Evolutionary conservation across 2,329 filamentous ascomycete species (phyloP).

Genomic region (Nemania sp.): DNA sequence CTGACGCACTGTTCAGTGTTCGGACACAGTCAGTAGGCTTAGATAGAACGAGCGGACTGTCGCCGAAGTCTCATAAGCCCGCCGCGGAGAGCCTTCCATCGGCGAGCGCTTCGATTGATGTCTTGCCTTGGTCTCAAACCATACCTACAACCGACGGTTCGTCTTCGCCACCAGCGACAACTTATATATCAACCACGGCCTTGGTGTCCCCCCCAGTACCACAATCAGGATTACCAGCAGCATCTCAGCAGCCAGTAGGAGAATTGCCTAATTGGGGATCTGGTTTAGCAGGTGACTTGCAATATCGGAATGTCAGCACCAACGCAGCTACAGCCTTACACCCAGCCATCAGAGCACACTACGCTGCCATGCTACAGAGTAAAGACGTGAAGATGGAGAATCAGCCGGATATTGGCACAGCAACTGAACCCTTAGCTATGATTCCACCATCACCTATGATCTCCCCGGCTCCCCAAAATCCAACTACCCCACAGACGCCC

Average conservation of each 20-base stretch:
- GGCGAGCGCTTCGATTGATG: background rate
- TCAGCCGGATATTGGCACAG: constrained; percentile 4
- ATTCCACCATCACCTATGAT: constrained; percentile 5
- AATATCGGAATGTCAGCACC: constrained; percentile 21
- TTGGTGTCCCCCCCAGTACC: background rate
- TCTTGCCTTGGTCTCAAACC: background rate
- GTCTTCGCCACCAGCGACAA: constrained; percentile 5
- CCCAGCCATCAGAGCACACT: constrained; percentile 39
- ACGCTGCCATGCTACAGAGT: constrained; percentile 37
- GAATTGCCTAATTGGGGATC: constrained; percentile 12
- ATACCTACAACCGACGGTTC: background rate
- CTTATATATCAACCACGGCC: background rate
- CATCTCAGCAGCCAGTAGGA: constrained; percentile 1
- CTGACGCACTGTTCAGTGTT: constrained; percentile 42
- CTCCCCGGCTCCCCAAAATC: constrained; percentile 1
- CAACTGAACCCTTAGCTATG: constrained; percentile 5
- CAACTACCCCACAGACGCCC: background rate
- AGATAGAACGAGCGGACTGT: constrained; percentile 14
- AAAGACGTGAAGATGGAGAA: constrained; percentile 25
- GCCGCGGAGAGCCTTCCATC: constrained; percentile 15
- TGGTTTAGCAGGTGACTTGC: constrained; percentile 1
- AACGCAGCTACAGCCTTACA: constrained; percentile 32
- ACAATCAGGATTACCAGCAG: constrained; percentile 13
- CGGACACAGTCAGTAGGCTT: constrained; percentile 31
- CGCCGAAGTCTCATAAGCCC: constrained; percentile 24